These are phyloP conservation scores for Entoloma clypeatum DNA, from an alignment of 1,284 basidiomycete genomes.

Conservation along the genomic window DNA sequence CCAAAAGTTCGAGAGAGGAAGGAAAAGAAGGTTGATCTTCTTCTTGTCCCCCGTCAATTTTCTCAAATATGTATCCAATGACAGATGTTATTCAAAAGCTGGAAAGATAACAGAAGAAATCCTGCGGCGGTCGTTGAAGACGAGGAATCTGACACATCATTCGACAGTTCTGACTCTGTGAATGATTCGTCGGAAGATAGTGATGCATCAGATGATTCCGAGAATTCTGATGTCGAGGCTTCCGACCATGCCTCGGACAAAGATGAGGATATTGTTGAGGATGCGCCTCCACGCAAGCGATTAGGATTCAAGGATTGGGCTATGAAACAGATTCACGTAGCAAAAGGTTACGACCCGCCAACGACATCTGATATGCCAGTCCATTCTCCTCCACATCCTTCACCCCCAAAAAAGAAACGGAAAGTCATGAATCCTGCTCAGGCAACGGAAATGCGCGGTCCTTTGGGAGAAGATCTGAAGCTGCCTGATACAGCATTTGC, in stretches of 20 bases:
- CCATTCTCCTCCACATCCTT: conserved; percentile 20
- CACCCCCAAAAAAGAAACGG: conserved; percentile 41
- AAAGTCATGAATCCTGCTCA: conserved; percentile 30
- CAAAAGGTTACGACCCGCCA: conserved; percentile 47
- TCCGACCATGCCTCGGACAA: conserved; percentile 21
- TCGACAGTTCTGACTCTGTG: conserved; percentile 73
- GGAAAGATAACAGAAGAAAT: conserved; percentile 32
- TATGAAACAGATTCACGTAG: conserved; percentile 61
- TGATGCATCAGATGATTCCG: conserved; percentile 22
- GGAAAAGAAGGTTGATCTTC: conserved; percentile 38
- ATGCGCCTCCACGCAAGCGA: conserved; percentile 28
- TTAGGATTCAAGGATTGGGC: conserved; percentile 85
- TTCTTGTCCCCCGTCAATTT: conserved; percentile 2
- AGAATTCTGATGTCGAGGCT: conserved; percentile 16
- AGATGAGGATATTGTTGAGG: conserved; percentile 27
- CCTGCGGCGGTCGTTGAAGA: conserved; percentile 18
- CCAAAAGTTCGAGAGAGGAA: conserved; percentile 44
- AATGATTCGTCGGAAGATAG: conserved; percentile 46
- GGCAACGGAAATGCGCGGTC: conserved; percentile 53
- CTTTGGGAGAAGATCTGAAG: conserved; percentile 62
- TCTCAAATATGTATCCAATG: conserved; percentile 6
- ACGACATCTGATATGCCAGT: conserved; percentile 9
- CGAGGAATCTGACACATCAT: conserved; percentile 62
- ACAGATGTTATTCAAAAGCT: conserved; percentile 37
- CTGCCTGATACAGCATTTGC: conserved; percentile 63